Conservation (phyloP, 176 grass and related monocot genomes). For the Bothriochloa decipiens region DNA sequence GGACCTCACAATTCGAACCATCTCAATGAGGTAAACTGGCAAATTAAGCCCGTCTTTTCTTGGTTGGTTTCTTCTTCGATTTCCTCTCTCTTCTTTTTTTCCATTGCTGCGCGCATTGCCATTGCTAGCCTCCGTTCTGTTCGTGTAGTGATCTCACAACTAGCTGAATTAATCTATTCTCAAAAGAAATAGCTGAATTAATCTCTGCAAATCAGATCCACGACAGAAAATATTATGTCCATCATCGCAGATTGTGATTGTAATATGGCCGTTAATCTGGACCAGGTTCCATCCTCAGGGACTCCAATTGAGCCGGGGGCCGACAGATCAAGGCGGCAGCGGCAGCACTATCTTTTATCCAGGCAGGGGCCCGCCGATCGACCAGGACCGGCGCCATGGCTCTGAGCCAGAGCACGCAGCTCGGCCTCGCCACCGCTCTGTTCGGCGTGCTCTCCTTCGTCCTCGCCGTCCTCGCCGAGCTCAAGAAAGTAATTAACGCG, state of each 20-base stretch:
- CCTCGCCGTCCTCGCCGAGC: constrained; percentile 50
- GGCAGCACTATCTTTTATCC: background rate
- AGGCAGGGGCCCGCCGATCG: background rate
- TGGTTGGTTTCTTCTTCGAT: constrained; percentile 5
- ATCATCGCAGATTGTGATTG: background rate
- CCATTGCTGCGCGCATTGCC: background rate
- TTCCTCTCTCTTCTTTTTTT: no score
- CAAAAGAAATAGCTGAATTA: background rate
- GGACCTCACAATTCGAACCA: constrained; percentile 13
- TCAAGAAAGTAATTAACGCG: constrained; percentile 65
- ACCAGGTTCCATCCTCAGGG: constrained; percentile 7
- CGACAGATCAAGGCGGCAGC: background rate
- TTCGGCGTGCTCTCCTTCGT: constrained; percentile 62
- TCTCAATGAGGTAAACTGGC: constrained; percentile 24
- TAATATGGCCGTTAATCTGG: background rate
- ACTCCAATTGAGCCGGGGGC: background rate
- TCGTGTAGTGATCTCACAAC: background rate
- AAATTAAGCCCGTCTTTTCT: constrained; percentile 25
- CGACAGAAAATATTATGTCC: background rate
- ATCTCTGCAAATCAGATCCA: background rate
- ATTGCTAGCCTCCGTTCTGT: background rate
- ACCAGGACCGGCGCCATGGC: constrained; percentile 35
- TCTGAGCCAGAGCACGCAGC: constrained; percentile 35
- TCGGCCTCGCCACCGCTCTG: constrained; percentile 25
- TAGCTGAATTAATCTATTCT: background rate